A percentile compares a stretch with the other conserved stretches of the same genome.
phyloP scores from a whole-genome alignment of 805 yeast species.

The Saccharomycopsis sp. region DNA sequence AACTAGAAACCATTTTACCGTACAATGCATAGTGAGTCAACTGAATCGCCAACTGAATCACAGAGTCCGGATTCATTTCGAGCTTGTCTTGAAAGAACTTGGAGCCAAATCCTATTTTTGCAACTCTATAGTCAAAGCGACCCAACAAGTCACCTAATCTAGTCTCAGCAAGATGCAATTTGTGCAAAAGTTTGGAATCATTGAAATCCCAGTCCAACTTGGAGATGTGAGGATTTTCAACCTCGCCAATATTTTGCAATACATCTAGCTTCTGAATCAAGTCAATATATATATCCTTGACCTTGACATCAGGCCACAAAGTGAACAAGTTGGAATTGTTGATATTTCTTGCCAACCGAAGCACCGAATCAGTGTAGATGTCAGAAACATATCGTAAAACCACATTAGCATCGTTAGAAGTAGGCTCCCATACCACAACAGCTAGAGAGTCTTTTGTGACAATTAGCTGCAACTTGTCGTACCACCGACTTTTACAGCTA shows the following conservation, averaged over 20 bases:
- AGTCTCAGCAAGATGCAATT: slow-evolving; percentile 78
- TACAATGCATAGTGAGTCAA: slow-evolving; percentile 86
- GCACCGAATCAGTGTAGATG: slow-evolving; percentile 80
- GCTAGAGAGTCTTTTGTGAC: slow-evolving; percentile 82
- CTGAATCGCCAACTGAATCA: slow-evolving; percentile 85
- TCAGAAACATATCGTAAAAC: slow-evolving; percentile 84
- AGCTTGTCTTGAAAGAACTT: slow-evolving; percentile 64
- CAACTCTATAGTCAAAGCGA: slow-evolving; percentile 62
- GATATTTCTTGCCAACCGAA: slow-evolving; percentile 73
- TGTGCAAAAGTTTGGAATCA: slow-evolving; percentile 4
- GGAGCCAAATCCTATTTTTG: slow-evolving; percentile 72
- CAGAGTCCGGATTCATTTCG: slow-evolving; percentile 84
- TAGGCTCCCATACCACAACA: slow-evolving; percentile 84
- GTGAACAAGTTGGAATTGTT: slow-evolving; percentile 43
- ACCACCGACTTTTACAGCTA: slow-evolving; percentile 91
- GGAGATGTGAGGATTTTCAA: neutral
- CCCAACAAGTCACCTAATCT: slow-evolving; percentile 77
- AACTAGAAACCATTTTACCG: slow-evolving; percentile 82
- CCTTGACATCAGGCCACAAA: slow-evolving; percentile 29
- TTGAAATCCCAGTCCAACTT: slow-evolving; percentile 15
- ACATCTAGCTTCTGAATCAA: neutral
- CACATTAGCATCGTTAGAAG: slow-evolving; percentile 91
- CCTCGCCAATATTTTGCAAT: neutral
- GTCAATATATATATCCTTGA: slow-evolving; percentile 6
- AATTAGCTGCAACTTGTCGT: slow-evolving; percentile 80